Evolutionary conservation across 2,329 filamentous ascomycete species (phyloP).

Genomic region (Aspergillus neotritici): DNA sequence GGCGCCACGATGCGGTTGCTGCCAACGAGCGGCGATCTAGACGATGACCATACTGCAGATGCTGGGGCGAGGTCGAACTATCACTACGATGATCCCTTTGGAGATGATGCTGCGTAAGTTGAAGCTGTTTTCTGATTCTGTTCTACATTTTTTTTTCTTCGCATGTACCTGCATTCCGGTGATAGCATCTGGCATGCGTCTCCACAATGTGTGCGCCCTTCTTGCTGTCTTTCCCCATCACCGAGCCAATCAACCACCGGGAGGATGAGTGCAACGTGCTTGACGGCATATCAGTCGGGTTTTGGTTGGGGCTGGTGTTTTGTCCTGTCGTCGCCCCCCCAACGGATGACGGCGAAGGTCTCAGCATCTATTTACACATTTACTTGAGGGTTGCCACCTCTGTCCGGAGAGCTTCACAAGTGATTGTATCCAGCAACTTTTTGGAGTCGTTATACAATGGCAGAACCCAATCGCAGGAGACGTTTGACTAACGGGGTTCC

Average conservation of each 20-base stretch:
- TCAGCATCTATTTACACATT: too few species aligned
- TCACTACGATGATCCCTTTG: slow-evolving; percentile 23
- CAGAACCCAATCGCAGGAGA: slow-evolving; percentile 9
- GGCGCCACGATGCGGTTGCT: slow-evolving; percentile 43
- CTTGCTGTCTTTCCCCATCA: slow-evolving; percentile 2
- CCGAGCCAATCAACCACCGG: too few species aligned
- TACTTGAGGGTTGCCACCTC: too few species aligned
- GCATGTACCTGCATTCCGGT: neutral
- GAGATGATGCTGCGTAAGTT: slow-evolving; percentile 36
- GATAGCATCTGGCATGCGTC: too few species aligned
- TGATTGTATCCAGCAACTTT: too few species aligned
- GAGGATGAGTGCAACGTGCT: neutral
- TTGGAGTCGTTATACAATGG: neutral
- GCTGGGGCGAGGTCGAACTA: slow-evolving; percentile 22
- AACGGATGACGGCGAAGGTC: too few species aligned
- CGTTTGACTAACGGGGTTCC: slow-evolving; percentile 12
- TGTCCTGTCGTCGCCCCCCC: neutral
- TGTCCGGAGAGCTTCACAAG: too few species aligned
- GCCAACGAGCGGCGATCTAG: slow-evolving; percentile 34
- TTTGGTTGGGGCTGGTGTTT: neutral
- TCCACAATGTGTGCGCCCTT: too few species aligned
- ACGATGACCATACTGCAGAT: slow-evolving; percentile 27
- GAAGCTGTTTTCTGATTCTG: slow-evolving; percentile 9
- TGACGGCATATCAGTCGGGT: too few species aligned
- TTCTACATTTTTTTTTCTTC: slow-evolving; percentile 12